Evolutionary conservation across 805 yeast genomes (phyloP).

Genomic region (Debaryomyces tyrocola): DNA sequence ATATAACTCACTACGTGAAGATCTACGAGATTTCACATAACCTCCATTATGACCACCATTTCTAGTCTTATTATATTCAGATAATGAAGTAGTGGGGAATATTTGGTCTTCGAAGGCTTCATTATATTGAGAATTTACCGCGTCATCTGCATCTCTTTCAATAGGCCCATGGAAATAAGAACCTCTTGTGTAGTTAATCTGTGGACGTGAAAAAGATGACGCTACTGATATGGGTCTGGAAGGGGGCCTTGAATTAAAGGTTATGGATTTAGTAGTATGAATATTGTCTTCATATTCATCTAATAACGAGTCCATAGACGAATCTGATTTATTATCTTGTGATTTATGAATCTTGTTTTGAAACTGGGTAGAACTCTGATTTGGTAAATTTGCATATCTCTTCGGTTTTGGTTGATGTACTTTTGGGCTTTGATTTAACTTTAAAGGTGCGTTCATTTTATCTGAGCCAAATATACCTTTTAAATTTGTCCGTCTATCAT

Average conservation of each 20-base stretch:
- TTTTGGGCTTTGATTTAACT: background rate
- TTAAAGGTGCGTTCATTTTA: background rate
- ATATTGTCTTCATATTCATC: slow-evolving; percentile 47
- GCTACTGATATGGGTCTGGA: slow-evolving; percentile 26
- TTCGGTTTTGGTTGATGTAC: slow-evolving; percentile 18
- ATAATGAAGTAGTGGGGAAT: slow-evolving; percentile 36
- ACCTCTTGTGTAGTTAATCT: slow-evolving; percentile 8
- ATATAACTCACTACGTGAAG: slow-evolving; percentile 43
- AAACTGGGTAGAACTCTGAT: background rate
- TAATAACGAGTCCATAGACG: slow-evolving; percentile 40
- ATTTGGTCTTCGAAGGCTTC: slow-evolving; percentile 13
- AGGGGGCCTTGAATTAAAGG: slow-evolving; percentile 24
- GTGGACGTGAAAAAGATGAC: slow-evolving; percentile 11
- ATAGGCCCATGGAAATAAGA: slow-evolving; percentile 6
- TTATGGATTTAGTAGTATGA: slow-evolving; percentile 24
- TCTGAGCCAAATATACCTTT: background rate
- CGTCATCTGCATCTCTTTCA: slow-evolving; percentile 3
- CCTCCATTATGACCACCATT: slow-evolving; percentile 7
- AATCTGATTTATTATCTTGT: slow-evolving; percentile 17
- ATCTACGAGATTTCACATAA: slow-evolving; percentile 28
- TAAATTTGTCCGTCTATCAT: background rate
- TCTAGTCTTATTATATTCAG: slow-evolving; percentile 32
- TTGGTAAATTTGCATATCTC: background rate
- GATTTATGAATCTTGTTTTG: background rate
- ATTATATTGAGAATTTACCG: slow-evolving; percentile 2